Conservation (phyloP, 345 rosid species). For the Salix arbutifolia region DNA sequence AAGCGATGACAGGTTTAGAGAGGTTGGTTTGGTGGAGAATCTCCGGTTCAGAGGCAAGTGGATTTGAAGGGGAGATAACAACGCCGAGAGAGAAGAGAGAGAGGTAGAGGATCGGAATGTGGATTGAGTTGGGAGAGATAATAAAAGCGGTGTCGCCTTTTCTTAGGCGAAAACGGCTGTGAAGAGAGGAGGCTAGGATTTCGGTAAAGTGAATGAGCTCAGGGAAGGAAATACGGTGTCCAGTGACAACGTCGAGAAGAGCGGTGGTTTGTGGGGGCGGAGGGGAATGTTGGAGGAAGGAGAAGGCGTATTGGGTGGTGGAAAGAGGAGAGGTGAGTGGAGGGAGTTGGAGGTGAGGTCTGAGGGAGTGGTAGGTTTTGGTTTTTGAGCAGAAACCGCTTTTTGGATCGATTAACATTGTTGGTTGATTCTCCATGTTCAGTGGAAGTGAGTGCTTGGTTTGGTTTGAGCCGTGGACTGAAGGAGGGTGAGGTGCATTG, state of each 20-base stretch:
- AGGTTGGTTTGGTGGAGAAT: conserved; percentile 36
- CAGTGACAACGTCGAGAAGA: conserved; percentile 37
- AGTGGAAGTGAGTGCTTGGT: too few species aligned
- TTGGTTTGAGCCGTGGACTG: too few species aligned
- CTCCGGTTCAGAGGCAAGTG: conserved; percentile 38
- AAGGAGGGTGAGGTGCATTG: too few species aligned
- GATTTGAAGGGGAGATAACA: conserved; percentile 45
- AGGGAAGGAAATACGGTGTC: conserved; percentile 33
- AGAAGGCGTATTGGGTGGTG: conserved; percentile 36
- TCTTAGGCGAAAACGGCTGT: conserved; percentile 25
- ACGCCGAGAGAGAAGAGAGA: conserved; percentile 57
- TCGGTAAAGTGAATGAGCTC: conserved; percentile 34
- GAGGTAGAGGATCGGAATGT: conserved; percentile 48
- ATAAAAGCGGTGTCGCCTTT: conserved; percentile 45
- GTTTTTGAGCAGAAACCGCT: conserved; percentile 42
- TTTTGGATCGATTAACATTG: conserved; percentile 9
- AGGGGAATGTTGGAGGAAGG: conserved; percentile 33
- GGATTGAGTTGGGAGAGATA: conserved; percentile 40
- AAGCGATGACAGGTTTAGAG: conserved; percentile 50
- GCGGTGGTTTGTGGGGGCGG: conserved; percentile 34
- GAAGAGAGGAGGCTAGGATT: conserved; percentile 34
- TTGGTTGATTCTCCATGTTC: too few species aligned
- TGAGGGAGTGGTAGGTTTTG: conserved; percentile 38
- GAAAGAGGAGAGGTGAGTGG: conserved; percentile 25
- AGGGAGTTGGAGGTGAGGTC: conserved; percentile 35